Percentiles rank a stretch among this genome's conserved stretches.
Evolutionary conservation across 2,329 filamentous ascomycete species (phyloP).

Genomic region (Coleophoma eucalyptorum): DNA sequence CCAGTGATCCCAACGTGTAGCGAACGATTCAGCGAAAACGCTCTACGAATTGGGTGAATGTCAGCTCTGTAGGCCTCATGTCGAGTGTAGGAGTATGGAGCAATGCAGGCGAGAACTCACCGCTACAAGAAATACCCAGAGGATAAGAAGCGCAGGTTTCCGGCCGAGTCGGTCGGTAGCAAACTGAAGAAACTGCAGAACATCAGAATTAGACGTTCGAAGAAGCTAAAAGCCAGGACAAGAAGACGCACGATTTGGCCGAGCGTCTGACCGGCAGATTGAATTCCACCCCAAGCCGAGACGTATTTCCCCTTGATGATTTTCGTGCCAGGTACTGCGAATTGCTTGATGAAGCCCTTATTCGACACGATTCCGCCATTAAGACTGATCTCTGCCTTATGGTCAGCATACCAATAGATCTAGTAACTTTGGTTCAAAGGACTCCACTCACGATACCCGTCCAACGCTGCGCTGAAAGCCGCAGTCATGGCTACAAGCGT

Average conservation of each 20-base stretch:
- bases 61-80: not conserved
- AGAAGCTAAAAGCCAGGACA: not conserved
- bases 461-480: conserved; percentile 36
- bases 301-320: conserved; percentile 19
- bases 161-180: conserved; percentile 25
- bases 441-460: conserved; percentile 32
- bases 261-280: conserved; percentile 15
- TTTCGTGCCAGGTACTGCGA: conserved; percentile 9
- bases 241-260: conserved; percentile 20
- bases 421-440: not conserved
- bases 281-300: conserved; percentile 15
- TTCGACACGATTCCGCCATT: conserved; percentile 17
- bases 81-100: not conserved
- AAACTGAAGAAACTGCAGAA: conserved; percentile 11
- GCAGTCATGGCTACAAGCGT: conserved; percentile 34
- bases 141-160: conserved; percentile 27
- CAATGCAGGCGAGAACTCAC: conserved; percentile 4
- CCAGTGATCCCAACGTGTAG: conserved; percentile 13
- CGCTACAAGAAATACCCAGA: conserved; percentile 26
- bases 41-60: conserved; percentile 4
- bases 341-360: conserved; percentile 14
- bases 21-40: conserved; percentile 13
- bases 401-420: not conserved
- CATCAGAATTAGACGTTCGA: not conserved
- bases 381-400: conserved; percentile 18